These are phyloP conservation scores for Coffea eugenioides DNA, from an alignment of 257 asterid genomes.

Conservation along the genomic window DNA sequence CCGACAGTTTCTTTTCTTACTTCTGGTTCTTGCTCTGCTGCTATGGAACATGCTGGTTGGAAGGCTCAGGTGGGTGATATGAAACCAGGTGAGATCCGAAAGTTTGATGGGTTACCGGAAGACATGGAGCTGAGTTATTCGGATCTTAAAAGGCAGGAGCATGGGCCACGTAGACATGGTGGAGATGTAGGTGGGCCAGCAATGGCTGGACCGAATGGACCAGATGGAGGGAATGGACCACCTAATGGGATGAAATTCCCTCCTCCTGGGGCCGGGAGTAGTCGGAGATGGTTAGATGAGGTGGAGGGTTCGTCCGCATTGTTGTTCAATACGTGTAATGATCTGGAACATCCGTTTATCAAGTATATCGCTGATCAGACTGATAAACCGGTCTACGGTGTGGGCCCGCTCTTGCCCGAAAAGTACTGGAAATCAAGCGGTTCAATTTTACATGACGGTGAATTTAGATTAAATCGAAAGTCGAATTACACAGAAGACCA, in stretches of 20 bases:
- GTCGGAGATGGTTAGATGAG: slow-evolving; percentile 58
- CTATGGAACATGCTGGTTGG: slow-evolving; percentile 64
- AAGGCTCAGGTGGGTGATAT: slow-evolving; percentile 39
- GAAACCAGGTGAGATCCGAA: slow-evolving; percentile 41
- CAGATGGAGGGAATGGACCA: slow-evolving; percentile 12
- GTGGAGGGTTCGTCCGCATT: slow-evolving; percentile 43
- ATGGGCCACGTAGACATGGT: background rate
- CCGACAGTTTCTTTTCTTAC: slow-evolving; percentile 55
- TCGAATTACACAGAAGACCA: slow-evolving; percentile 64
- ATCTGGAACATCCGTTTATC: slow-evolving; percentile 49
- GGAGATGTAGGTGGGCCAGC: slow-evolving; percentile 7
- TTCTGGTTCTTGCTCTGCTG: slow-evolving; percentile 65
- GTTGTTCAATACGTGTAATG: slow-evolving; percentile 59
- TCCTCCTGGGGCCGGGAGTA: slow-evolving; percentile 39
- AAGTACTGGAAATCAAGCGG: slow-evolving; percentile 47
- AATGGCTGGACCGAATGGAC: slow-evolving; percentile 7
- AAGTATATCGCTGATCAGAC: slow-evolving; percentile 36
- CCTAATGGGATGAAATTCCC: slow-evolving; percentile 31
- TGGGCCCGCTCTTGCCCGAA: slow-evolving; percentile 69
- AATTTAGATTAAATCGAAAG: slow-evolving; percentile 38
- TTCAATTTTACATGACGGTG: slow-evolving; percentile 40
- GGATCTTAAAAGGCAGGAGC: slow-evolving; percentile 39
- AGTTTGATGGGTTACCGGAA: slow-evolving; percentile 47
- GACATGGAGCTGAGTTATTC: slow-evolving; percentile 39
- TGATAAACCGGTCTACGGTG: slow-evolving; percentile 46